Evolutionary conservation across 371 early-diverging fungal species (phyloP).

Genomic region (Mucor plumbeus): DNA sequence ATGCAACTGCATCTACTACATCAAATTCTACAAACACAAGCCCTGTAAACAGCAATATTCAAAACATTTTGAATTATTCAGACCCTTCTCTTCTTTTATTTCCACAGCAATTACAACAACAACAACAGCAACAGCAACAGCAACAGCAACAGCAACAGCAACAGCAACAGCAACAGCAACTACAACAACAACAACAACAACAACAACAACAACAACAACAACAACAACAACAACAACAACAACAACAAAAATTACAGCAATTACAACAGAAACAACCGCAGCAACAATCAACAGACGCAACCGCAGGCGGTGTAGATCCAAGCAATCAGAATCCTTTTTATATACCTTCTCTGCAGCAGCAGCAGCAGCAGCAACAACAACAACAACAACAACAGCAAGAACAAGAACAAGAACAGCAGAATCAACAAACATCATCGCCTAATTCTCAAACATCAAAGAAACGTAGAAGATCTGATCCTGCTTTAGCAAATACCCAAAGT

Average conservation of each 20-base stretch:
- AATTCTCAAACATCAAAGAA: slow-evolving; percentile 35
- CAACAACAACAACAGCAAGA: background rate
- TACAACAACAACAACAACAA: slow-evolving; percentile 8
- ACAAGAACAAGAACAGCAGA: background rate
- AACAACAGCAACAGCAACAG: slow-evolving; percentile 7
- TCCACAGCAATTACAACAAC: slow-evolving; percentile 21
- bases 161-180: slow-evolving; percentile 1
- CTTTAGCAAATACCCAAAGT: slow-evolving; percentile 54
- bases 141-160: background rate
- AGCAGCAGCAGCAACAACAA: background rate
- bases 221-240: slow-evolving; percentile 11
- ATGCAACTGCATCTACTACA: background rate
- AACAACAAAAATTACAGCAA: background rate
- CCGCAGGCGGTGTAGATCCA: slow-evolving; percentile 23
- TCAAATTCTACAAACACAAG: slow-evolving; percentile 9
- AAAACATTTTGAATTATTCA: slow-evolving; percentile 34
- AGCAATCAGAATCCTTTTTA: slow-evolving; percentile 40
- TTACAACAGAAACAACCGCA: slow-evolving; percentile 1
- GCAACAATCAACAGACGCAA: slow-evolving; percentile 1
- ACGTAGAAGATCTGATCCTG: slow-evolving; percentile 50
- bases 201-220: slow-evolving; percentile 16
- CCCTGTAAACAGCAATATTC: background rate
- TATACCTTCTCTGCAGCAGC: slow-evolving; percentile 33
- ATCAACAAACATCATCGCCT: slow-evolving; percentile 11
- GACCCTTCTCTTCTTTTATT: slow-evolving; percentile 39